Conservation (phyloP, 768 basidiomycete genomes). For the Xerocomus spinulosus region DNA sequence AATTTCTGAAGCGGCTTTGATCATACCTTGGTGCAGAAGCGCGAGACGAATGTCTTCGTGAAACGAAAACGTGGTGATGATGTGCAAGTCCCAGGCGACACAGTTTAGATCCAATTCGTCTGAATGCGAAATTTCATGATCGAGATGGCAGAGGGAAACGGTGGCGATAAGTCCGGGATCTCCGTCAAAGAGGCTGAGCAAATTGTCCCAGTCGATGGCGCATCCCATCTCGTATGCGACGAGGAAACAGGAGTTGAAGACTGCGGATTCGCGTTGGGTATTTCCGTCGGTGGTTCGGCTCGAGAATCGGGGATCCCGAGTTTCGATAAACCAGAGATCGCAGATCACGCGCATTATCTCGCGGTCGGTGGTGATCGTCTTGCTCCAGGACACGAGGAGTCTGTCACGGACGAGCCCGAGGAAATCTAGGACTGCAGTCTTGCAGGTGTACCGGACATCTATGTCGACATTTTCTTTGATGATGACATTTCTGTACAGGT, state of each 20-base stretch:
- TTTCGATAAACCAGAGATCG: conserved; percentile 27
- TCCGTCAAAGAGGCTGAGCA: conserved; percentile 20
- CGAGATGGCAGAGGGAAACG: conserved; percentile 23
- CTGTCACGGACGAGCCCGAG: conserved; percentile 25
- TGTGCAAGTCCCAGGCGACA: conserved; percentile 29
- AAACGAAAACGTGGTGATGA: conserved; percentile 19
- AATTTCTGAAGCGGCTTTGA: conserved; percentile 22
- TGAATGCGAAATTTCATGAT: conserved; percentile 19
- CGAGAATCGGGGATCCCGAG: conserved; percentile 19
- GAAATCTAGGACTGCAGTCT: conserved; percentile 24
- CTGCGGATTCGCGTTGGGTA: conserved; percentile 27
- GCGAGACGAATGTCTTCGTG: conserved; percentile 15
- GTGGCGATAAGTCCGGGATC: conserved; percentile 18
- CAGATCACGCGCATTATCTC: conserved; percentile 27
- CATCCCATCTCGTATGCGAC: conserved; percentile 20
- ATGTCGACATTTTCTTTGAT: conserved; percentile 1
- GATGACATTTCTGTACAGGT: conserved; percentile 16
- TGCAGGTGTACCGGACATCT: conserved; percentile 18
- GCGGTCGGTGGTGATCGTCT: conserved; percentile 18
- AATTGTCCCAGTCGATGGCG: conserved; percentile 20
- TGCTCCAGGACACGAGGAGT: conserved; percentile 26
- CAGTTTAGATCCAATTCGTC: conserved; percentile 19
- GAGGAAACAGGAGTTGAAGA: conserved; percentile 27
- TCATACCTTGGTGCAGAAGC: conserved; percentile 22
- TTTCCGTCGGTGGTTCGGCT: conserved; percentile 11